Percentiles rank a stretch among this genome's conserved stretches.
These are phyloP conservation scores for Acacia melanoxylon DNA, from an alignment of 306 rosid genomes.

Conservation along the genomic window DNA sequence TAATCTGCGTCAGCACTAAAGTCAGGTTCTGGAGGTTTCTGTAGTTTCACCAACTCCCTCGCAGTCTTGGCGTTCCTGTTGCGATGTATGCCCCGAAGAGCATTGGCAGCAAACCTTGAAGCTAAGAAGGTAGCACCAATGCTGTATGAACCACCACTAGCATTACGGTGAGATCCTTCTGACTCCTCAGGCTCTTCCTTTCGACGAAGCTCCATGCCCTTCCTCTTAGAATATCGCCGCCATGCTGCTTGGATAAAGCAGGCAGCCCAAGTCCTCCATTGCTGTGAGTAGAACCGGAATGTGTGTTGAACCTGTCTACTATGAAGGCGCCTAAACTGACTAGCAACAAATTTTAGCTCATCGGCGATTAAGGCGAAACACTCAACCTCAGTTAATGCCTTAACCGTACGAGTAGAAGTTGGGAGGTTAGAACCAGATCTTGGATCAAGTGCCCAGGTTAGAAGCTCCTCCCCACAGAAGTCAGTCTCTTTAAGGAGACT, in stretches of 20 bases:
- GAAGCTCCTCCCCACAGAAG: slow-evolving; percentile 93
- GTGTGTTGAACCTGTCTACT: slow-evolving; percentile 95
- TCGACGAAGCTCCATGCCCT: slow-evolving; percentile 58
- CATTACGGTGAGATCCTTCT: slow-evolving; percentile 42
- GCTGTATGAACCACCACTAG: slow-evolving; percentile 51
- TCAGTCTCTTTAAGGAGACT: slow-evolving; percentile 75
- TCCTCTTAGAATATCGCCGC: slow-evolving; percentile 83
- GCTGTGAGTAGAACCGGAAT: slow-evolving; percentile 93
- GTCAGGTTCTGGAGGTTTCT: slow-evolving; percentile 93
- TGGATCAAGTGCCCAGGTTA: slow-evolving; percentile 95
- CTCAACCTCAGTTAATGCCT: slow-evolving; percentile 81
- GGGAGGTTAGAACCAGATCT: slow-evolving; percentile 89
- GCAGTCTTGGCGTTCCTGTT: slow-evolving; percentile 74
- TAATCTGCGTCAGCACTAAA: slow-evolving; percentile 68
- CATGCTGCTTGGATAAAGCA: slow-evolving; percentile 94
- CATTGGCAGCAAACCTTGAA: slow-evolving; percentile 78
- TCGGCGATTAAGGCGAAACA: slow-evolving; percentile 81
- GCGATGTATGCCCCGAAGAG: slow-evolving; percentile 81
- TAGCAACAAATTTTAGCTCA: slow-evolving; percentile 83
- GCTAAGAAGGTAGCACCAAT: slow-evolving; percentile 79
- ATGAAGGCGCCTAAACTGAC: slow-evolving; percentile 93
- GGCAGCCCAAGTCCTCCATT: slow-evolving; percentile 96
- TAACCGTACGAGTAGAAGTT: slow-evolving; percentile 80
- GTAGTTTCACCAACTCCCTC: slow-evolving; percentile 68
- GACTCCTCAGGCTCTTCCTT: slow-evolving; percentile 61